These are phyloP conservation scores for Nitzschia sp. DNA, from an alignment of 108 stramenopile genomes.

Conservation along the genomic window DNA sequence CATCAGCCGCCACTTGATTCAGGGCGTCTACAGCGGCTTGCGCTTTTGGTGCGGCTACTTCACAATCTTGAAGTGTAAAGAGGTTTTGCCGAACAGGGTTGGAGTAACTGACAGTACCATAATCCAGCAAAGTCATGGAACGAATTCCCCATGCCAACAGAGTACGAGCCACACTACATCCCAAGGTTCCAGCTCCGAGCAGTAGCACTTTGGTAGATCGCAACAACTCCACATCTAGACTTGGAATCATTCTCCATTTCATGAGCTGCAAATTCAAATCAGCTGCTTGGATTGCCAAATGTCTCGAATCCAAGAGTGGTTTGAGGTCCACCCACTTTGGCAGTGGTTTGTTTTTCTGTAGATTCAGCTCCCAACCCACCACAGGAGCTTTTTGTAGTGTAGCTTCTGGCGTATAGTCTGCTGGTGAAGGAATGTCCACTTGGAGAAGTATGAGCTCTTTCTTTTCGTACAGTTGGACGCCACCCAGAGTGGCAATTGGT, in stretches of 20 bases:
- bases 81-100: constrained; percentile 97
- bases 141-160: constrained; percentile 97
- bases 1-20: constrained; percentile 78
- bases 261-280: constrained; percentile 96
- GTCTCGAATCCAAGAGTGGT: constrained; percentile 68
- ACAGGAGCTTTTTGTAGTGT: constrained; percentile 40
- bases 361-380: constrained; percentile 84
- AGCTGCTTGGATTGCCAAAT: constrained; percentile 87
- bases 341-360: constrained; percentile 62
- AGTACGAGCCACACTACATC: constrained; percentile 91
- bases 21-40: constrained; percentile 90
- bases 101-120: constrained; percentile 90
- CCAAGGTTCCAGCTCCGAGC: constrained; percentile 96
- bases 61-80: constrained; percentile 90
- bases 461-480: neutral
- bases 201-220: constrained; percentile 78
- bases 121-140: constrained; percentile 92
- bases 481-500: constrained; percentile 5
- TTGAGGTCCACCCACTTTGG: constrained; percentile 77
- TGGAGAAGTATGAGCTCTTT: constrained; percentile 25
- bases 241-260: constrained; percentile 96
- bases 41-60: constrained; percentile 86
- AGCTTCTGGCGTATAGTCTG: constrained; percentile 36
- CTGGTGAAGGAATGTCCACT: constrained; percentile 49
- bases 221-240: constrained; percentile 81